Evolutionary conservation across 371 early-diverging fungal species (phyloP).

Genomic region (Blyttiomyces sp.): DNA sequence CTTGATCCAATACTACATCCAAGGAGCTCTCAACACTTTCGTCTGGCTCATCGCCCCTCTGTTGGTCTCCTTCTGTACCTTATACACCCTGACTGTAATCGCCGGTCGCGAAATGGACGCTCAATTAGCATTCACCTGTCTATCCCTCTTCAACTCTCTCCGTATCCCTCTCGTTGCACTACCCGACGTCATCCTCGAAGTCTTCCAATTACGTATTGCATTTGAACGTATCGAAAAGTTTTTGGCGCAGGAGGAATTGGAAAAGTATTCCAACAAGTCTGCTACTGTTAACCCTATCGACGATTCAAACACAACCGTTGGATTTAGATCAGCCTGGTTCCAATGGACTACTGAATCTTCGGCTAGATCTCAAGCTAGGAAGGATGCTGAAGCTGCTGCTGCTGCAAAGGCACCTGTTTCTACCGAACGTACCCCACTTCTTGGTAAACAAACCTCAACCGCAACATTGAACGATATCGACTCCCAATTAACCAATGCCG

Average conservation of each 20-base stretch:
- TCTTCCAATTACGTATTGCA: constrained; percentile 36
- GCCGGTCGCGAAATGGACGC: constrained; percentile 25
- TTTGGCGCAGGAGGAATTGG: constrained; percentile 37
- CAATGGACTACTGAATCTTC: constrained; percentile 16
- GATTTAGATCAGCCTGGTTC: constrained; percentile 23
- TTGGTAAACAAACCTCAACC: not conserved
- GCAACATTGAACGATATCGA: not conserved
- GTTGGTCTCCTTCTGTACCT: constrained; percentile 39
- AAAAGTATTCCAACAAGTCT: constrained; percentile 22
- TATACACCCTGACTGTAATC: constrained; percentile 23
- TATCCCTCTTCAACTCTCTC: constrained; percentile 60
- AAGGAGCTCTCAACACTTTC: constrained; percentile 18
- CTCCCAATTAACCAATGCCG: not conserved
- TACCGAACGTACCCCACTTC: constrained; percentile 5
- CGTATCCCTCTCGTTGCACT: constrained; percentile 60
- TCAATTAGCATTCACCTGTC: constrained; percentile 51
- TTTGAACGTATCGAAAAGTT: constrained; percentile 33
- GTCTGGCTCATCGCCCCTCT: constrained; percentile 32
- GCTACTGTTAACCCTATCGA: not conserved
- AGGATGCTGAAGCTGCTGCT: not conserved
- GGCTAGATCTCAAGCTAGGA: not conserved
- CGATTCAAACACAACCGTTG: constrained; percentile 11
- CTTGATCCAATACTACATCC: constrained; percentile 19
- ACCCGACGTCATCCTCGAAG: constrained; percentile 38
- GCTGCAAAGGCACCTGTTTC: not conserved